A percentile compares a stretch with the other conserved stretches of the same genome.
Conservation (phyloP, 1,139 yeast genomes). For the Geotrichum fermentans region DNA sequence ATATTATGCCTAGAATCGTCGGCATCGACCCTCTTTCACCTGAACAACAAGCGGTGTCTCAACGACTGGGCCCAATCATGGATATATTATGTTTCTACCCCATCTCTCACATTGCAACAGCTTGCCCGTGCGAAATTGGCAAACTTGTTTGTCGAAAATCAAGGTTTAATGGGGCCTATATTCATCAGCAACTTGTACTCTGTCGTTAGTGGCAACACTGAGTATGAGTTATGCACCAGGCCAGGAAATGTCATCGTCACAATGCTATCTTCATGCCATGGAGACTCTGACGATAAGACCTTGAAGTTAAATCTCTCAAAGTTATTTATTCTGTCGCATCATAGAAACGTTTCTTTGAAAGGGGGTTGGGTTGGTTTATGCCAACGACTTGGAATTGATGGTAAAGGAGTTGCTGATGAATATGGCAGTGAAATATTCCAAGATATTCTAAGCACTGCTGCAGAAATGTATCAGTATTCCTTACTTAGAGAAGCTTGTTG, state of each 20-base stretch:
- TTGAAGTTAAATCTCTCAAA: conserved; percentile 43
- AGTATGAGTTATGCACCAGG: too few species aligned
- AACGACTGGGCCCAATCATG: conserved; percentile 30
- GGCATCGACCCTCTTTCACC: conserved; percentile 28
- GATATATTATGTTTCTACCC: conserved; percentile 28
- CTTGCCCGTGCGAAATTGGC: conserved; percentile 22
- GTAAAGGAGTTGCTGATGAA: conserved; percentile 51
- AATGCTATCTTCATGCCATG: conserved; percentile 5
- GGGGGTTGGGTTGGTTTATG: conserved; percentile 79
- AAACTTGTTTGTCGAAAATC: conserved; percentile 13
- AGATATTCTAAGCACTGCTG: conserved; percentile 31
- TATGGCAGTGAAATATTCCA: conserved; percentile 42
- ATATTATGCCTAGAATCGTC: conserved; percentile 25
- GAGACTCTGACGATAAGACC: conserved; percentile 20
- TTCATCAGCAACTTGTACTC: conserved; percentile 23
- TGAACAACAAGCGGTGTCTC: conserved; percentile 19
- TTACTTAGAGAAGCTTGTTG: conserved; percentile 45
- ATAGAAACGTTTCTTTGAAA: conserved; percentile 40
- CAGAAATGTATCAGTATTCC: conserved; percentile 21
- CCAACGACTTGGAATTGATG: conserved; percentile 57
- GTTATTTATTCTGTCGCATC: conserved; percentile 54
- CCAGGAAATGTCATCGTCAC: conserved; percentile 9
- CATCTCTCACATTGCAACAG: conserved; percentile 22
- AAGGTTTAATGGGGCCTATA: conserved; percentile 20
- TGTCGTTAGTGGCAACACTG: conserved; percentile 9